phyloP scores from a whole-genome alignment of 139 green algal species.

The Trebouxia sp. region DNA sequence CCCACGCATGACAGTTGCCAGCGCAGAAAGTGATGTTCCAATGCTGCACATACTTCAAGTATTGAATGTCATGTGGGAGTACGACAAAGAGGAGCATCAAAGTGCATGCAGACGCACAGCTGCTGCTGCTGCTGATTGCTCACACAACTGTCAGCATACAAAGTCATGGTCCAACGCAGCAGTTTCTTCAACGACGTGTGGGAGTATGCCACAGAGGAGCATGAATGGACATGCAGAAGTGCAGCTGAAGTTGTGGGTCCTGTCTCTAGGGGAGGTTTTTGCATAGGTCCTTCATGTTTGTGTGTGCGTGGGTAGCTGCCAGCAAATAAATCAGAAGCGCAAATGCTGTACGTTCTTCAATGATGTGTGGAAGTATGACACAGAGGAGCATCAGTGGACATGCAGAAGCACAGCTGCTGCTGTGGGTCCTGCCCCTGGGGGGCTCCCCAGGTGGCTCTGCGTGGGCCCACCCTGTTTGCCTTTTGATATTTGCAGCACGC shows the following conservation, averaged over 20 bases:
- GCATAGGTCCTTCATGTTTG: constrained; percentile 68
- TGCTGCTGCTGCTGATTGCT: too few species aligned
- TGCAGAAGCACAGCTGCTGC: constrained; percentile 16
- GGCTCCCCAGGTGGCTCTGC: constrained; percentile 73
- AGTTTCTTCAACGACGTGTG: constrained; percentile 93
- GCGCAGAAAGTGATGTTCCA: too few species aligned
- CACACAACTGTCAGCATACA: too few species aligned
- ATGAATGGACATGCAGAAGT: constrained; percentile 67
- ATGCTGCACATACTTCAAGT: too few species aligned
- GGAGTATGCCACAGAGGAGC: constrained; percentile 74
- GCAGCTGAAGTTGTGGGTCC: constrained; percentile 37
- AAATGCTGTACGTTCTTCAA: constrained; percentile 82
- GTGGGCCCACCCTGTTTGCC: constrained; percentile 75
- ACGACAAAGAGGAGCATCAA: constrained; percentile 74
- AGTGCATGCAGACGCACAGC: constrained; percentile 56
- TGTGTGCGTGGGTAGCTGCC: constrained; percentile 88
- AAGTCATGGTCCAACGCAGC: not conserved
- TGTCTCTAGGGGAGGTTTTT: constrained; percentile 66
- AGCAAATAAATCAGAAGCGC: not conserved
- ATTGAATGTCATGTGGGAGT: too few species aligned
- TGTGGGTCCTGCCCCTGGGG: constrained; percentile 56
- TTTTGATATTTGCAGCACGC: too few species aligned
- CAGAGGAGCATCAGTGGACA: constrained; percentile 76
- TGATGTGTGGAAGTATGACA: constrained; percentile 85
- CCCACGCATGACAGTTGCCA: too few species aligned